A percentile compares a stretch with the other conserved stretches of the same genome.
phyloP scores from a whole-genome alignment of 208 protist species.

The Trypanosoma scelopori region DNA sequence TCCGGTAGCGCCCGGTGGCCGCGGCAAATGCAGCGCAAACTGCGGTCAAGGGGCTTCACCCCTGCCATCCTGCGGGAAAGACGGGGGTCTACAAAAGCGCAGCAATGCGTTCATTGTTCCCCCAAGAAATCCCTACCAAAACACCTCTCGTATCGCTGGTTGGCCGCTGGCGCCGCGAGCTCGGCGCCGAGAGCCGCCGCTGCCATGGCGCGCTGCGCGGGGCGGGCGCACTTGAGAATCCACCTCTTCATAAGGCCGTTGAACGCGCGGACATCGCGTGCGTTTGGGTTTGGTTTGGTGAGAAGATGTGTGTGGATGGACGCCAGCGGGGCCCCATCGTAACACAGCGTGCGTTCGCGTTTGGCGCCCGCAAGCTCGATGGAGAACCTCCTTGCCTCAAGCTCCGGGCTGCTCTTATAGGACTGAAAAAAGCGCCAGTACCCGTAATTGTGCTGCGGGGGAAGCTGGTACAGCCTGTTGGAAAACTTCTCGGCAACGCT shows the following conservation, averaged over 20 bases:
- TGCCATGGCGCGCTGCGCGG: background rate
- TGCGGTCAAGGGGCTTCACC: no score
- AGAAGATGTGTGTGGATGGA: slow-evolving; percentile 84
- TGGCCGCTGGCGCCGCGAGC: background rate
- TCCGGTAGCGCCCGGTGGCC: no score
- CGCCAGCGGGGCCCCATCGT: slow-evolving; percentile 53
- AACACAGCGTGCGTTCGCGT: slow-evolving; percentile 31
- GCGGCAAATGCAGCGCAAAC: no score
- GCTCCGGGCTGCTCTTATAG: slow-evolving; percentile 13
- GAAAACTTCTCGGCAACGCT: slow-evolving; percentile 39
- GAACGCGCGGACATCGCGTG: slow-evolving; percentile 54
- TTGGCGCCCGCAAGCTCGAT: slow-evolving; percentile 19
- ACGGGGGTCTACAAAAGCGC: no score
- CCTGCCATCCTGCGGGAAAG: no score
- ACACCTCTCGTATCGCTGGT: slow-evolving; percentile 3
- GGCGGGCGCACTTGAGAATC: slow-evolving; percentile 35
- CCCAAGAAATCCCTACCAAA: slow-evolving; percentile 1
- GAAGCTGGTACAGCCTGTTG: slow-evolving; percentile 38
- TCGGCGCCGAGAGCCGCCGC: no score
- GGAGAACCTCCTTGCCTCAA: slow-evolving; percentile 56
- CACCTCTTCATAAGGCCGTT: slow-evolving; percentile 54
- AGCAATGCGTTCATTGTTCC: no score
- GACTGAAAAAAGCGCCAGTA: slow-evolving; percentile 84
- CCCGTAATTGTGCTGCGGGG: slow-evolving; percentile 81
- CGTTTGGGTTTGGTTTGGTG: slow-evolving; percentile 1